Evolutionary conservation across 257 asterid species (phyloP), one percentile per base, ranked within the genome.

Genomic region (Forsythia viridissima): DNA sequence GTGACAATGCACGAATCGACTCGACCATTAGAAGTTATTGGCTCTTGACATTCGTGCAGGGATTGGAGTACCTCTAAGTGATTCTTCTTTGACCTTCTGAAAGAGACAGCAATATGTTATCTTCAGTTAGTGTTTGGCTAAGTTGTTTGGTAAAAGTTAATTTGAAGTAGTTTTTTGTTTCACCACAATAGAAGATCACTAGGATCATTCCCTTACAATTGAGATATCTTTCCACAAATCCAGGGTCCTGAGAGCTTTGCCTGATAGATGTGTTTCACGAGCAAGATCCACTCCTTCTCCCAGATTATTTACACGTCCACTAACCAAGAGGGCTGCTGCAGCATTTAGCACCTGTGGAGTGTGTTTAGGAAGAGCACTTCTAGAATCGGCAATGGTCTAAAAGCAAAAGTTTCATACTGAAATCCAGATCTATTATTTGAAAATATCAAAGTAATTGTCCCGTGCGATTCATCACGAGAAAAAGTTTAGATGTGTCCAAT

Each of bases 251-350:
- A 88, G 75, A 75, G 97, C 98, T 85, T 91, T 88, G 43, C 98
- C 97, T 0, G 98, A 93, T 61, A 70, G 74, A 42, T 88, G 92
- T 1, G 92, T 88, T 82, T 83, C 77, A 0, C 94, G 94, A 74
- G 98, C 98, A 69, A 88, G 85, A 30, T 85, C 81, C 36, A 96
- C 98, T 41, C 97, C 98, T 77, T 89, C 94, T 10, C 77, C 86
- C 51, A 96, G 89, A 81, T 81, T 84, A 42, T 80, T 73, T 24
- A 90, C 97, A 6, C 7, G 77, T 12, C 98, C 99, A 11, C 96
- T 84, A 2, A 93, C 99, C 81, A 96, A 83, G 39, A 93, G 90
- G 21, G 98, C 97, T 6, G 98, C 97, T 70, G 96, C 97, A 7
- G 98, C 97, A 71, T 96, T 96, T 73, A 96, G 84, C 67, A 90